These are phyloP conservation scores for Neonectria magnoliae DNA, from an alignment of 2,329 filamentous ascomycete genomes.

Conservation along the genomic window DNA sequence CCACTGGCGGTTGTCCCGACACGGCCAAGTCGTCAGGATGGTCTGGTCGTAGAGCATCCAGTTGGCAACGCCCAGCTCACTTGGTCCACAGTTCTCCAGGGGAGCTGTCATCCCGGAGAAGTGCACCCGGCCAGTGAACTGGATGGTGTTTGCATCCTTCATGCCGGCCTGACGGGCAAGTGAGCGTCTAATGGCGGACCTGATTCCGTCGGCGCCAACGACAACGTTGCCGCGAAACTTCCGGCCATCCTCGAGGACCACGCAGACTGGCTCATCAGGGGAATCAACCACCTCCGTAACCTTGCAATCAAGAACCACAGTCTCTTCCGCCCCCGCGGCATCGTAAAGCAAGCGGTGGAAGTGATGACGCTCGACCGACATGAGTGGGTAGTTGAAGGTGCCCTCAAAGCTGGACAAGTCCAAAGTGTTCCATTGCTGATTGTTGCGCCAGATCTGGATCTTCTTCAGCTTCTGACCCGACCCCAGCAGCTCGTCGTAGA, in stretches of 20 bases:
- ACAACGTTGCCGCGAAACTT: conserved; percentile 21
- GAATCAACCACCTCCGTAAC: conserved; percentile 13
- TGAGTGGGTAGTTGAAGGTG: conserved; percentile 20
- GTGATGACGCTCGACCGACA: conserved; percentile 19
- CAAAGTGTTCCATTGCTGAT: conserved; percentile 21
- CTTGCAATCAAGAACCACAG: conserved; percentile 16
- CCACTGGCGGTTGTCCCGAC: conserved; percentile 20
- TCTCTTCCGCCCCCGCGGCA: conserved; percentile 13
- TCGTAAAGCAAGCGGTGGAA: conserved; percentile 21
- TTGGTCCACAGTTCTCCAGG: conserved; percentile 17
- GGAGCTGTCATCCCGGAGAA: conserved; percentile 20
- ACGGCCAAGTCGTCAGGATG: conserved; percentile 20
- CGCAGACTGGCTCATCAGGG: conserved; percentile 9
- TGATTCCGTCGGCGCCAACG: conserved; percentile 21
- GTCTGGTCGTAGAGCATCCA: conserved; percentile 26
- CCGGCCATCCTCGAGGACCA: conserved; percentile 12
- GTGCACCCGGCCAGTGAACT: conserved; percentile 22
- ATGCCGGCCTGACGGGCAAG: conserved; percentile 16
- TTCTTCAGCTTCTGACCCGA: conserved; percentile 21
- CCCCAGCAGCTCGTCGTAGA: conserved; percentile 16
- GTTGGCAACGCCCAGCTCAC: conserved; percentile 17
- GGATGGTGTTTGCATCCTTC: conserved; percentile 22
- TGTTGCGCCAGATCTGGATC: conserved; percentile 23
- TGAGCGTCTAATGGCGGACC: conserved; percentile 16
- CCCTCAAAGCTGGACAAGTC: conserved; percentile 15